Evolutionary conservation across 1,284 basidiomycete species (phyloP).

Genomic region (Sporisorium reilianum): DNA sequence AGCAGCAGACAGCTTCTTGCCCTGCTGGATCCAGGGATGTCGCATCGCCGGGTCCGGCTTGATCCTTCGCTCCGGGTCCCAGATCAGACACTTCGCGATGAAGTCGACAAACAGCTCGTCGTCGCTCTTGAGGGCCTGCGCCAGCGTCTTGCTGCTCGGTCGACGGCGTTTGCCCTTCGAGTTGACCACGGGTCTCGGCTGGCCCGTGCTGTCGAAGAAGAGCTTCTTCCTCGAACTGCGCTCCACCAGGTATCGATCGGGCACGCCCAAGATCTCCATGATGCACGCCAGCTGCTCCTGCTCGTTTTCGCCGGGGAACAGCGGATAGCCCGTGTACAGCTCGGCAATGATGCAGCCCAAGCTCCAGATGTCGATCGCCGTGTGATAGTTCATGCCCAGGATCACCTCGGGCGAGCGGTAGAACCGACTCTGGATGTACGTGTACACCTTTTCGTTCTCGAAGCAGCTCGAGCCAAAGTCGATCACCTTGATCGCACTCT

Average conservation of each 20-base stretch:
- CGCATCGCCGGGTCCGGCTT: slow-evolving; percentile 86
- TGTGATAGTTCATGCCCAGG: slow-evolving; percentile 68
- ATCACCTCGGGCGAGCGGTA: slow-evolving; percentile 87
- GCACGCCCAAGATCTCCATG: slow-evolving; percentile 97
- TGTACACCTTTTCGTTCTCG: slow-evolving; percentile 98
- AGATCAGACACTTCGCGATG: slow-evolving; percentile 92
- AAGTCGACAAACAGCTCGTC: slow-evolving; percentile 80
- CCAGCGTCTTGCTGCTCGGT: slow-evolving; percentile 88
- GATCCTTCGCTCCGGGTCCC: slow-evolving; percentile 96
- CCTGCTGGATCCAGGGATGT: slow-evolving; percentile 65
- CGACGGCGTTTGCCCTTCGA: slow-evolving; percentile 93
- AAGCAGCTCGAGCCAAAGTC: slow-evolving; percentile 99
- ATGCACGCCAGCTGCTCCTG: slow-evolving; percentile 98
- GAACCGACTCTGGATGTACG: slow-evolving; percentile 96
- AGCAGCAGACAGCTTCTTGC: slow-evolving; percentile 17
- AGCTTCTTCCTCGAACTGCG: slow-evolving; percentile 91
- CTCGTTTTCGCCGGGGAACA: slow-evolving; percentile 96
- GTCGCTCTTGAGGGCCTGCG: slow-evolving; percentile 86
- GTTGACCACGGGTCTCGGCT: slow-evolving; percentile 92
- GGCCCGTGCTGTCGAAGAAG: slow-evolving; percentile 95
- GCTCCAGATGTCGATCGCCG: slow-evolving; percentile 95
- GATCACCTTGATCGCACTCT: slow-evolving; percentile 97
- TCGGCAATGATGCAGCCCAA: slow-evolving; percentile 97
- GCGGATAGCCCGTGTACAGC: slow-evolving; percentile 97
- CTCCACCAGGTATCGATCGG: slow-evolving; percentile 94